phyloP scores from a whole-genome alignment of 345 rosid genomes.

The Cochlearia excelsa region DNA sequence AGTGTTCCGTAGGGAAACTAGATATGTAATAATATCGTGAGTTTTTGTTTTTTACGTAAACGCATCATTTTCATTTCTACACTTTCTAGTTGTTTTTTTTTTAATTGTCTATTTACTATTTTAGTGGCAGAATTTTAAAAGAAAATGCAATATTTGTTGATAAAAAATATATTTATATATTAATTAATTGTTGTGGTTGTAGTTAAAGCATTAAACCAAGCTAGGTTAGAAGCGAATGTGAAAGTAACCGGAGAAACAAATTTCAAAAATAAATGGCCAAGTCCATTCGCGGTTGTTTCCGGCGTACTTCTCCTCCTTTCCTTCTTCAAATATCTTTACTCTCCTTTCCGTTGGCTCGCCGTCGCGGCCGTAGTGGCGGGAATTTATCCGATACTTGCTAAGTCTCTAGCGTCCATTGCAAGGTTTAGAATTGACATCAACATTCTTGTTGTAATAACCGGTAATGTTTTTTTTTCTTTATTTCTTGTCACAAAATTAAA shows the following conservation, averaged over 20 bases:
- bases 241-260: constrained; percentile 53
- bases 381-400: constrained; percentile 52
- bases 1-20: too few species aligned
- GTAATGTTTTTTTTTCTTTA: constrained; percentile 31
- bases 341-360: constrained; percentile 73
- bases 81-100: background rate
- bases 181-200: constrained; percentile 6
- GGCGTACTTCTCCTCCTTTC: constrained; percentile 57
- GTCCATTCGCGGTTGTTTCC: constrained; percentile 61
- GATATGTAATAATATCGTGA: too few species aligned
- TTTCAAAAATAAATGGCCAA: constrained; percentile 77
- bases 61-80: too few species aligned
- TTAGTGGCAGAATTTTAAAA: background rate
- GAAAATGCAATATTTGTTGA: background rate
- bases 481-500: background rate
- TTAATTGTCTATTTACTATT: background rate
- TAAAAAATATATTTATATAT: too few species aligned
- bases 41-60: background rate
- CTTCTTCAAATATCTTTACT: constrained; percentile 51
- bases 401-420: constrained; percentile 47
- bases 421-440: constrained; percentile 60
- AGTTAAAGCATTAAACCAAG: constrained; percentile 85
- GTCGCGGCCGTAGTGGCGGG: constrained; percentile 65
- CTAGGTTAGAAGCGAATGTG: constrained; percentile 74
- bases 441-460: constrained; percentile 70